Evolutionary conservation across 169 alveolate genomes (phyloP).

Genomic region (Plasmodium relictum): DNA sequence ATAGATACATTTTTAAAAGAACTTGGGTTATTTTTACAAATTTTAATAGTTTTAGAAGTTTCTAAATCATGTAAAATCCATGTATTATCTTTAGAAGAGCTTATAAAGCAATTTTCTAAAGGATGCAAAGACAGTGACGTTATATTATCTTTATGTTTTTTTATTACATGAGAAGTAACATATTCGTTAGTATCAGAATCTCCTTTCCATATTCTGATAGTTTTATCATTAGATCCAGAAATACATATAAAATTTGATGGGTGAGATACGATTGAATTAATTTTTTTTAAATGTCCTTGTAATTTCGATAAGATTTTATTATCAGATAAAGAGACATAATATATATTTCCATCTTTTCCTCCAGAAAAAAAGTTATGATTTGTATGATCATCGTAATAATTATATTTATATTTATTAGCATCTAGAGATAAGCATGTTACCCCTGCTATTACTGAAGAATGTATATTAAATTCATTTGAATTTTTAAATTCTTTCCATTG

Average conservation of each 20-base stretch:
- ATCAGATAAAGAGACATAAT: constrained; percentile 81
- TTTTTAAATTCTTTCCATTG: constrained; percentile 69
- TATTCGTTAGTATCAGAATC: constrained; percentile 76
- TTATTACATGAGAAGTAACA: constrained; percentile 78
- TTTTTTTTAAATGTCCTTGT: constrained; percentile 84
- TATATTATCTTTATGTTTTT: constrained; percentile 85
- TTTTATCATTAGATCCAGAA: constrained; percentile 87
- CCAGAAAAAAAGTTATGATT: constrained; percentile 86
- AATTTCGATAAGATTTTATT: constrained; percentile 78
- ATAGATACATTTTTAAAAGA: constrained; percentile 77
- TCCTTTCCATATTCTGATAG: constrained; percentile 86
- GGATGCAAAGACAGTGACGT: constrained; percentile 87
- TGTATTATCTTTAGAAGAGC: constrained; percentile 81
- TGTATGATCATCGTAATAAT: constrained; percentile 46
- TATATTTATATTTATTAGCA: constrained; percentile 24
- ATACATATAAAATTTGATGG: constrained; percentile 64
- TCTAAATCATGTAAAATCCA: constrained; percentile 88
- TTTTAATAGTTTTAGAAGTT: constrained; percentile 84
- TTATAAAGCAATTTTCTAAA: constrained; percentile 84
- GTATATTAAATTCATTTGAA: constrained; percentile 81
- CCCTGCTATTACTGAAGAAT: constrained; percentile 84
- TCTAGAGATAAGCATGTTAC: constrained; percentile 81
- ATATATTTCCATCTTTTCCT: constrained; percentile 88
- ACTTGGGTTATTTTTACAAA: constrained; percentile 82
- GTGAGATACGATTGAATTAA: constrained; percentile 83